Evolutionary conservation across 2,329 filamentous ascomycete genomes (phyloP), one percentile per base, ranked within the genome.

Genomic region (Diaporthe capsici): DNA sequence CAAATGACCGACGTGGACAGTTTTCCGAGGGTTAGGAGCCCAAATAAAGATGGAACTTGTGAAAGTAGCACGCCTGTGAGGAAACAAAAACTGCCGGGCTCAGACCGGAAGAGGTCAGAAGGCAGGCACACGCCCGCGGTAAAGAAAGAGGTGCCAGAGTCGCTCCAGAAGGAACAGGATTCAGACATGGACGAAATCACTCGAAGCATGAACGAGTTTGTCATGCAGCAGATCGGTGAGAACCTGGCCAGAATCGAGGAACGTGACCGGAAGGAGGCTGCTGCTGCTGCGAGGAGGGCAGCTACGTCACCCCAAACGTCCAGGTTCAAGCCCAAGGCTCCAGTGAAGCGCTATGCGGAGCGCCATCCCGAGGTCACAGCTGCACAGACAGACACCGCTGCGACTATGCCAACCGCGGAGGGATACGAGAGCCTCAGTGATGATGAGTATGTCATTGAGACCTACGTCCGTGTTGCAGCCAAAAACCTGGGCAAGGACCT

Each of bases 401-500:
- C 73, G 31, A 76, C 60, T 22, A 67, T 77, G 10, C 75, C 61
- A 17, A 76, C 73, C 15, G 60, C 76, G 58, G 61, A 61, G 12
- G 68, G 47, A 28, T 82, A 84, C 49, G 79, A 78, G 20, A 85
- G 85, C 49, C 81, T 82, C 68, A 81, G 81, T 75, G 89, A 90
- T 25, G 86, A 87, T 4, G 90, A 92, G 71, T 93, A 92, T 84
- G 86, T 93, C 39, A 88, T 92, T 58, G 91, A 93, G 76, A 92
- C 91, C 55, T 93, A 93, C 79, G 86, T 92, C 71, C 90, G 91
- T 49, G 87, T 93, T 25, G 89, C 91, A 2, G 88, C 86, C 3
- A 86, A 87, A 75, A 85, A 85, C 37, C 84, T 92, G 75, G 85
- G 85, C 22, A 81, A 86, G 13, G 83, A 87, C 20, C 85, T 90